phyloP scores from a whole-genome alignment of 2,329 filamentous ascomycete genomes.

The Cercospora zeae-maydis region DNA sequence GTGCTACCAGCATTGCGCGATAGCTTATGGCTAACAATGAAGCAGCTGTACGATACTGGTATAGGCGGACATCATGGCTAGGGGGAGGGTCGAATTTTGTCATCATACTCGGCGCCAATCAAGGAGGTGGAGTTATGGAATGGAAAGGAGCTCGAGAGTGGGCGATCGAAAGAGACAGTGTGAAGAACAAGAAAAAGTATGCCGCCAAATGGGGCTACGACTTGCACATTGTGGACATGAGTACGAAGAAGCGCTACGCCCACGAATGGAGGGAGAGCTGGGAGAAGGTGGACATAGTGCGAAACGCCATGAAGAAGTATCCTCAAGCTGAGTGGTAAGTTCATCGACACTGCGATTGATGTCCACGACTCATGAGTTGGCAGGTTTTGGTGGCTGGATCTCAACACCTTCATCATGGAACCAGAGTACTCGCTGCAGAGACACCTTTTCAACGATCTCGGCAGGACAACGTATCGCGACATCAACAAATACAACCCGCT shows the following conservation, averaged over 20 bases:
- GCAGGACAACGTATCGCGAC: constrained; percentile 77
- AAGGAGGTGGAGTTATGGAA: constrained; percentile 96
- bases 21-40: constrained; percentile 18
- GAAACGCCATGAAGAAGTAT: constrained; percentile 86
- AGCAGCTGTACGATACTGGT: constrained; percentile 56
- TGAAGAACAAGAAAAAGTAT: constrained; percentile 92
- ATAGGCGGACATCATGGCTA: constrained; percentile 67
- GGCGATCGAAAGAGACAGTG: constrained; percentile 95
- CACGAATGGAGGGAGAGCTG: constrained; percentile 99
- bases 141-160: constrained; percentile 97
- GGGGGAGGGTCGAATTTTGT: constrained; percentile 90
- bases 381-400: constrained; percentile 99
- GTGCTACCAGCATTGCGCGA: constrained; percentile 2
- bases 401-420: constrained; percentile 98
- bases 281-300: constrained; percentile 96
- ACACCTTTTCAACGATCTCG: constrained; percentile 82
- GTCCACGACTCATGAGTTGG: constrained; percentile 10
- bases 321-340: constrained; percentile 91
- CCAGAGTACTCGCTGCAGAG: constrained; percentile 82
- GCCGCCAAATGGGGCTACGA: constrained; percentile 87
- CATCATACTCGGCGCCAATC: constrained; percentile 87
- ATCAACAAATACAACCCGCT: constrained; percentile 96
- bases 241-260: constrained; percentile 95
- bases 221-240: constrained; percentile 95
- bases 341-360: neutral